Base-by-base conservation (phyloP, 1,284 basidiomycete species). In the Agaricales sp. region DNA sequence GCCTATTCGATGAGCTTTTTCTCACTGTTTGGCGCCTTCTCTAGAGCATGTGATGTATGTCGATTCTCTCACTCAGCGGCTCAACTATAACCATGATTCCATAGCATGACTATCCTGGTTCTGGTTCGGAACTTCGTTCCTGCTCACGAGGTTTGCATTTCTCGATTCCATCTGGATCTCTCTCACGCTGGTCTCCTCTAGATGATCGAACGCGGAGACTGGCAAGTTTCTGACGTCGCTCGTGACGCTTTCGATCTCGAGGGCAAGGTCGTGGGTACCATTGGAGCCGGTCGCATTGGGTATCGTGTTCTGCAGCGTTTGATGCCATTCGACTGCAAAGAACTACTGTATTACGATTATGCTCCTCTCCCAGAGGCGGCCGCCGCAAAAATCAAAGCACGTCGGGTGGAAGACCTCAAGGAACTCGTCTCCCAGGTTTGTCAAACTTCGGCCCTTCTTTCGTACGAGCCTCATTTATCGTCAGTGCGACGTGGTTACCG, bases 281-380 rank as follows among this genome's bases (percentile, higher is more conserved):
- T 93, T 52, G 90, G 90, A 54, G 84, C 82, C 57, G 87, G 89
- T 24, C 76, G 89, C 50, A 95, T 96, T 62, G 93, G 91, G 12
- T 91, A 90, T 75, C 79, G 91, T 62, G 88, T 96, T 19, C 75
- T 96, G 44, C 87, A 96, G 68, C 83, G 93, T 53, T 72, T 98
- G 49, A 62, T 79, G 51, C 87, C 90, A 2, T 97, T 98, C 71
- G 76, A 92, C 70, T 81, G 78, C 74, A 94, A 93, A 67, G 90
- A 95, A 63, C 79, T 96, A 46, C 68, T 95, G 49, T 96, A 94
- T 77, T 96, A 87, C 66, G 93, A 97, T 71, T 96, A 96, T 67
- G 74, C 79, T 20, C 70, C 84, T 52, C 80, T 95, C 44, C 87
- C 90, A n/a, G 71, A 70, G 54, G 75, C 81, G 23, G 87, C 86